phyloP scores from a whole-genome alignment of 306 rosid genomes.

The Begonia peltatifolia region DNA sequence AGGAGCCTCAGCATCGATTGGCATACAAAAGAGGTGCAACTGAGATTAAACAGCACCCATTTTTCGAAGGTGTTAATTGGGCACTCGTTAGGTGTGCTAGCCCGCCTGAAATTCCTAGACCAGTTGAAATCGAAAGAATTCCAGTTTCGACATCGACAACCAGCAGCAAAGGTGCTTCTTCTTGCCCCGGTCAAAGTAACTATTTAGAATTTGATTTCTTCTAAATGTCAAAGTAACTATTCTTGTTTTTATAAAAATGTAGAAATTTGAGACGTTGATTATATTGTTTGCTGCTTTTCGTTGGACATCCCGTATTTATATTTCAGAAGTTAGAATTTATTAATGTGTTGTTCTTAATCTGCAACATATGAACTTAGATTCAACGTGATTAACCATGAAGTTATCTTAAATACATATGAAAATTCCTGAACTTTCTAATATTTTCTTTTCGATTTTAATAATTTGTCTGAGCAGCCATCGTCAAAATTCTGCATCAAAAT shows the following conservation, averaged over 20 bases:
- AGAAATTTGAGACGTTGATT: constrained; percentile 5
- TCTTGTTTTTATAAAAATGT: constrained; percentile 17
- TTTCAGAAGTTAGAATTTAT: not conserved
- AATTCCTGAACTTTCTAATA: too few species aligned
- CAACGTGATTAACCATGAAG: too few species aligned
- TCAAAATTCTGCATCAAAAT: too few species aligned
- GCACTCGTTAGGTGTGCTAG: constrained; percentile 43
- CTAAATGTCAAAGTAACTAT: constrained; percentile 6
- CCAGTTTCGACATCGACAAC: constrained; percentile 20
- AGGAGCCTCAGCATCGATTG: constrained; percentile 37
- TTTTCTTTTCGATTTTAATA: too few species aligned
- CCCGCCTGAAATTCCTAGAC: constrained; percentile 41
- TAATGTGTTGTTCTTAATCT: too few species aligned
- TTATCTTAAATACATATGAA: too few species aligned
- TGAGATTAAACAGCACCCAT: constrained; percentile 25
- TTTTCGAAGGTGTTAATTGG: constrained; percentile 44
- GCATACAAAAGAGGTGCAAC: constrained; percentile 45
- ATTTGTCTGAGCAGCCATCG: too few species aligned
- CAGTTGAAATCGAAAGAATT: constrained; percentile 26
- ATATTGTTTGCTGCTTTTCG: not conserved
- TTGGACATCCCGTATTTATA: not conserved
- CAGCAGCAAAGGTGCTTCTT: constrained; percentile 13
- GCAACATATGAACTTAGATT: too few species aligned
- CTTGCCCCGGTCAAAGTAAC: constrained; percentile 26
- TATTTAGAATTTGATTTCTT: constrained; percentile 47